Evolutionary conservation across 441 rosid species (phyloP), one percentile per base, ranked within the genome.

Genomic region (Euphorbia celastroides): DNA sequence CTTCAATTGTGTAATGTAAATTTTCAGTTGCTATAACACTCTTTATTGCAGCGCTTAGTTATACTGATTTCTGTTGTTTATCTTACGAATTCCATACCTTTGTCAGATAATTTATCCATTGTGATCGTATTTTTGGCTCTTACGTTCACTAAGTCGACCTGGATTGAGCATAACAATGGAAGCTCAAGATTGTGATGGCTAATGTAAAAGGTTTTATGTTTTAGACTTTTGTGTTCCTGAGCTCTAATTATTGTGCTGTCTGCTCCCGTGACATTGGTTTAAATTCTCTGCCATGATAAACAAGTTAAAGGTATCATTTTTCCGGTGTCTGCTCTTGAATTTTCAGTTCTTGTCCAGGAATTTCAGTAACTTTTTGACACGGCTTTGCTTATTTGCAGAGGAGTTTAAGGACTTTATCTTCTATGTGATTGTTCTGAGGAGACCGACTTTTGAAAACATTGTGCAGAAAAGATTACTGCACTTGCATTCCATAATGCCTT

Each of bases 351-450:
- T 41, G 44, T 3, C 12, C 12, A 44, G 0, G 6, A 44, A 44
- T 14, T 44, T 44, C 50, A 2, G n/a, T 44, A 44, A 10, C n/a
- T 44, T 44, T 44, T 44, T 10, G 50, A 44, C 50, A 44, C 5
- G n/a, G 50, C 13, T 44, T 10, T 44, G 1, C 2, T 38, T 44
- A 1, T 44, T 44, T 44, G 50, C 90, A 91, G 97, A 46, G 0
- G 71, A 74, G 42, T 88, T 38, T 78, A 61, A 73, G 73, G 70
- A 67, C 55, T 75, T 83, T 31, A 84, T 92, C 62, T 82, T 89
- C 80, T 92, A 80, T 68, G 66, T 70, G 22, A 79, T 79, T 19
- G 87, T 92, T 59, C 77, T 96, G 20, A 78, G 68, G 72, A 17
- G 74, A 5, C 82, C 82, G 54, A 81, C 55, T 77, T 61, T 31